Evolutionary conservation across 345 rosid genomes (phyloP).

Genomic region (Aurinia saxatilis): DNA sequence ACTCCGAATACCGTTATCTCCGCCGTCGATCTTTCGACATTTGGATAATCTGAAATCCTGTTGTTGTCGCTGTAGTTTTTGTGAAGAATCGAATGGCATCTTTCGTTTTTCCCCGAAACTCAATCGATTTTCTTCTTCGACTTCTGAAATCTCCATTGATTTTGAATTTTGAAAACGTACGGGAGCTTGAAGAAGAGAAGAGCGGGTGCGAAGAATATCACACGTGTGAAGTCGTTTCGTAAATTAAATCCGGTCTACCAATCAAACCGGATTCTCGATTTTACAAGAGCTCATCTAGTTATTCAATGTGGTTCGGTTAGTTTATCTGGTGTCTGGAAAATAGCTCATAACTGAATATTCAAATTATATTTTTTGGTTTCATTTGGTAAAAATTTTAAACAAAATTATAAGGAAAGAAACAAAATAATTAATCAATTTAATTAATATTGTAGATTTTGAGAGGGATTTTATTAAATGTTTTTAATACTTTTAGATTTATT

Average conservation of each 20-base stretch:
- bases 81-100: conserved; percentile 30
- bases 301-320: no score
- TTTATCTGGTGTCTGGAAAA: no score
- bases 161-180: conserved; percentile 20
- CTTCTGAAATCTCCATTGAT: conserved; percentile 47
- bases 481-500: no score
- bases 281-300: no score
- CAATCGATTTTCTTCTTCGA: conserved; percentile 46
- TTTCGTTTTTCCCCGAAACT: conserved; percentile 56
- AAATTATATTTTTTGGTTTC: no score
- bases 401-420: no score
- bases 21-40: conserved; percentile 51
- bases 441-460: no score
- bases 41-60: conserved; percentile 42
- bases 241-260: background rate
- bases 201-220: background rate
- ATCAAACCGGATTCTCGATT: background rate
- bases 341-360: no score
- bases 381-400: no score
- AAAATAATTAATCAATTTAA: no score
- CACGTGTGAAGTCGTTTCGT: background rate
- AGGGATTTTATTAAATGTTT: no score
- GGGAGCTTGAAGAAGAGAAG: background rate
- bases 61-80: conserved; percentile 18
- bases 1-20: conserved; percentile 8